Evolutionary conservation across 2,329 filamentous ascomycete species (phyloP), one percentile per base, ranked within the genome.

Genomic region (Alternaria arborescens): DNA sequence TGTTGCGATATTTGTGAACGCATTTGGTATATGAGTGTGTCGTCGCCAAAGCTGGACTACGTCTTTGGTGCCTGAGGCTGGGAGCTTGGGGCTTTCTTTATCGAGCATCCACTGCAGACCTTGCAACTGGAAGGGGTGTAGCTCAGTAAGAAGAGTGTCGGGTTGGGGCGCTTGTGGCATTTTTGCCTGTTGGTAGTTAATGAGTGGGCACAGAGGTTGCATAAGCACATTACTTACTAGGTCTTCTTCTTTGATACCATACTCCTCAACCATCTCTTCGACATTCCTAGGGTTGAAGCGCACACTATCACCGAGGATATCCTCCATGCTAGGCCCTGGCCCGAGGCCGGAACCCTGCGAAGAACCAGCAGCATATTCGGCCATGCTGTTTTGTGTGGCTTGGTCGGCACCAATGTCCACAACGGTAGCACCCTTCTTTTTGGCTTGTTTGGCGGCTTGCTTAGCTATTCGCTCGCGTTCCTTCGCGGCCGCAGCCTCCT

Each of bases 21-120:
- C 74, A 54, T 76, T 79, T 3, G 72, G 82, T 61, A 75, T 68
- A 1, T 55, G 67, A 22, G 70, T 56, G 62, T 78, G 75, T 52
- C 81, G 86, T 72, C 89, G 91, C 93, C 93, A 97, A 14, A 97
- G 82, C 78, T 97, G 93, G 2, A 92, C 87, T 24, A 88, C 80
- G 11, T 91, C 85, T 1, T 84, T 80, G 0, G 88, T 86, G 0
- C 84, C 86, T 26, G 79, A 75, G 2, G 81, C 70, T 3, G 93
- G 92, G 12, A 91, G 81, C 36, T 84, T 76, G 0, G 92, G 92
- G 14, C 84, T 86, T 75, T 97, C 93, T 69, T 92, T 92, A 8
- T 88, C 83, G 18, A 88, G 82, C 85, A 97, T 87, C 93, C 93
- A 97, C 16, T 89, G 88, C 40, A 97, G 81, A 7, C 92, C 93